Evolutionary conservation across 148 eudicot species (phyloP).

Genomic region (Rhododendron kiyosumense): DNA sequence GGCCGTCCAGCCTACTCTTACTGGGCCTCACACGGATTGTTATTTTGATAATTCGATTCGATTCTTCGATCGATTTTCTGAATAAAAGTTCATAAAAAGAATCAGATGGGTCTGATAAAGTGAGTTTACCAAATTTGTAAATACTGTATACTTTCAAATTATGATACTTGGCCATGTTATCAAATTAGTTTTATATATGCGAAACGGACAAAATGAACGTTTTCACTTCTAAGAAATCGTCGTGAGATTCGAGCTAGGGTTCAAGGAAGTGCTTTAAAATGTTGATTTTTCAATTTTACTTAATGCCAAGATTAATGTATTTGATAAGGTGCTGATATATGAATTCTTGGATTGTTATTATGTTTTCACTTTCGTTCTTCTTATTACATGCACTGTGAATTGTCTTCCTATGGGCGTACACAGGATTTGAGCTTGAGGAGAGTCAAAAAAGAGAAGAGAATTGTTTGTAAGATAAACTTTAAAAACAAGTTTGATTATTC

Average conservation of each 20-base stretch:
- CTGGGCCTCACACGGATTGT: not conserved
- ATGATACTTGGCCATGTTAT: not conserved
- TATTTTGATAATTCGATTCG: not conserved
- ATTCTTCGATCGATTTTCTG: not conserved
- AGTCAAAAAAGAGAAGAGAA: not conserved
- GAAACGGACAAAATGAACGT: too few relatives aligned
- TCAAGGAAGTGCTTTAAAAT: too few relatives aligned
- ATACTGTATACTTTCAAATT: not conserved
- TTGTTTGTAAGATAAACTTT: not conserved
- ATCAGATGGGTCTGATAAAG: not conserved
- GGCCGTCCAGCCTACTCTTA: not conserved
- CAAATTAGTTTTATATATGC: not conserved
- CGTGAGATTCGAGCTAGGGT: too few relatives aligned
- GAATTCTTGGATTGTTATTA: too few relatives aligned
- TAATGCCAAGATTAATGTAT: too few relatives aligned
- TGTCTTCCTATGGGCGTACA: too few relatives aligned
- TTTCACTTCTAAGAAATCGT: too few relatives aligned
- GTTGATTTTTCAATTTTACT: too few relatives aligned
- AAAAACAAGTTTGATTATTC: too few relatives aligned
- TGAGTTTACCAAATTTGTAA: not conserved
- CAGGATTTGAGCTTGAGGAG: not conserved
- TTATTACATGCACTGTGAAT: too few relatives aligned
- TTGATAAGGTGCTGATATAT: too few relatives aligned
- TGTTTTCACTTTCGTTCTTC: too few relatives aligned
- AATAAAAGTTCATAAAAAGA: not conserved